Percentiles rank a stretch among this genome's conserved stretches.
These are phyloP conservation scores for Rubroshorea leprosula DNA, from an alignment of 345 rosid genomes.

Conservation along the genomic window DNA sequence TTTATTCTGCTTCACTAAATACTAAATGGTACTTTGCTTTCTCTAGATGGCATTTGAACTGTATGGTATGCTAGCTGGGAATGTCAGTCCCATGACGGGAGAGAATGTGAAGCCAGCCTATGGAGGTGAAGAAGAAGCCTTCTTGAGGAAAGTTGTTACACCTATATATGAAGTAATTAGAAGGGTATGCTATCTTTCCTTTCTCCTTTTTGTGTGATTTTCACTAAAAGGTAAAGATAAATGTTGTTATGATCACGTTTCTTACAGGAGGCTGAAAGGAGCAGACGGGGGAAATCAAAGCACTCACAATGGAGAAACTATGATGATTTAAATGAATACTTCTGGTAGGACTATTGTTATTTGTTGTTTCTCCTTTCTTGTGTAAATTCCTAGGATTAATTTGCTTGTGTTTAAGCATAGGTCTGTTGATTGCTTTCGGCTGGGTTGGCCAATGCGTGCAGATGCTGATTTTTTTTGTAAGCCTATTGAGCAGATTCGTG, in stretches of 20 bases:
- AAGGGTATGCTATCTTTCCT: slow-evolving; percentile 33
- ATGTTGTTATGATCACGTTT: slow-evolving; percentile 8
- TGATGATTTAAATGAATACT: slow-evolving; percentile 95
- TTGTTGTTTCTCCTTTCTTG: slow-evolving; percentile 11
- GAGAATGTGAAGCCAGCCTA: slow-evolving; percentile 97
- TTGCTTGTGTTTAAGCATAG: slow-evolving; percentile 34
- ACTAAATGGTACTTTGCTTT: slow-evolving; percentile 12
- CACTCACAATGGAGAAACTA: slow-evolving; percentile 99
- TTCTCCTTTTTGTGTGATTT: slow-evolving; percentile 3
- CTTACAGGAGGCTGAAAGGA: slow-evolving; percentile 83
- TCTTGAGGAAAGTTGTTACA: slow-evolving; percentile 83
- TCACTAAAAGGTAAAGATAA: slow-evolving; percentile 2
- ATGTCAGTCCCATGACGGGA: slow-evolving; percentile 95
- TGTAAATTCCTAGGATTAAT: slow-evolving; percentile 6
- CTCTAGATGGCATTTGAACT: slow-evolving; percentile 96
- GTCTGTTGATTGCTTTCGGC: slow-evolving; percentile 93
- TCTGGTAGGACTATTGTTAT: slow-evolving; percentile 48
- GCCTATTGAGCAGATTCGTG: slow-evolving; percentile 31
- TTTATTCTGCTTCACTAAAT: slow-evolving; percentile 1
- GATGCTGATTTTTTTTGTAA: slow-evolving; percentile 86
- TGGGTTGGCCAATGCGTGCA: slow-evolving; percentile 99
- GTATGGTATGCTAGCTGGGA: slow-evolving; percentile 97
- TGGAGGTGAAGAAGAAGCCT: slow-evolving; percentile 97
- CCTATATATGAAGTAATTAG: slow-evolving; percentile 85
- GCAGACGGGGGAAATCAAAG: slow-evolving; percentile 81